Conservation (phyloP, 345 rosid species). For the Salix dunnii region DNA sequence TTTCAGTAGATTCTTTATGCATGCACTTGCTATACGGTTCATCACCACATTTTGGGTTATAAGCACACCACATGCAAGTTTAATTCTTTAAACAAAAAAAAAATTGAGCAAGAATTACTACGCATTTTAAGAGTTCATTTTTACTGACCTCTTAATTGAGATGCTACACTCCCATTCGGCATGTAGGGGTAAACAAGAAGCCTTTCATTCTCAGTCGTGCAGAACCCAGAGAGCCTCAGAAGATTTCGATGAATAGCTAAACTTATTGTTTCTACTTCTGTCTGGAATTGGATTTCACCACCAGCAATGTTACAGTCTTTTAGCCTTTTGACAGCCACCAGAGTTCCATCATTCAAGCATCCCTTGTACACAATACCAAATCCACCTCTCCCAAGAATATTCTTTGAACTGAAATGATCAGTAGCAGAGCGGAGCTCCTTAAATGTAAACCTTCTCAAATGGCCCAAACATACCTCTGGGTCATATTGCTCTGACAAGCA, state of each 20-base stretch:
- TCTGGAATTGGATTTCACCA: slow-evolving; percentile 97
- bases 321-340: slow-evolving; percentile 96
- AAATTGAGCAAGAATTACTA: neutral
- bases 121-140: neutral
- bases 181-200: slow-evolving; percentile 93
- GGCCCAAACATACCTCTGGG: slow-evolving; percentile 84
- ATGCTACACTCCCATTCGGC: slow-evolving; percentile 96
- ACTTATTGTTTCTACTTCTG: slow-evolving; percentile 93
- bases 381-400: slow-evolving; percentile 90
- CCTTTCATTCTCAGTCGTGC: slow-evolving; percentile 85
- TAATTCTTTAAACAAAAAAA: neutral
- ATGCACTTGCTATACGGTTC: neutral
- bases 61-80: neutral
- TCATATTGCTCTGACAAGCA: slow-evolving; percentile 75
- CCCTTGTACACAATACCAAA: slow-evolving; percentile 96
- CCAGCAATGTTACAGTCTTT: slow-evolving; percentile 83
- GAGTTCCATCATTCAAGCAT: slow-evolving; percentile 59
- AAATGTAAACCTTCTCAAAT: slow-evolving; percentile 74
- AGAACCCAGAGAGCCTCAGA: slow-evolving; percentile 91
- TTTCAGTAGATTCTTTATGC: neutral
- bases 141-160: slow-evolving; percentile 73
- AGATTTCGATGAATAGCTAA: slow-evolving; percentile 96
- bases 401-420: slow-evolving; percentile 74
- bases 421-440: slow-evolving; percentile 94
- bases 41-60: neutral